Conservation (phyloP, 179 eudicot species). For the Spinacia oleracea region DNA sequence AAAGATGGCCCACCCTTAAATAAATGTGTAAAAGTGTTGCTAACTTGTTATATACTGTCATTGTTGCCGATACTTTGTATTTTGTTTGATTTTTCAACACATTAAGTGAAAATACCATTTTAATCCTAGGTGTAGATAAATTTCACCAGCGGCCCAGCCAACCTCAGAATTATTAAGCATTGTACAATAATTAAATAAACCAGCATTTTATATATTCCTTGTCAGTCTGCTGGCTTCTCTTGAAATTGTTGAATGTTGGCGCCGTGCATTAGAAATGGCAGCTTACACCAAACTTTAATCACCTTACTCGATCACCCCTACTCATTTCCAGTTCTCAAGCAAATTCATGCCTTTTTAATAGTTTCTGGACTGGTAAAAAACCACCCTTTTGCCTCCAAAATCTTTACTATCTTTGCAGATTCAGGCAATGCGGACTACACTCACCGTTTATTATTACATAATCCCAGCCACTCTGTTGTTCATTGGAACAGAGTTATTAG, state of each 20-base stretch:
- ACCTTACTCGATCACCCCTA: constrained; percentile 50
- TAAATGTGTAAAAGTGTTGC: no score
- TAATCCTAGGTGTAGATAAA: no score
- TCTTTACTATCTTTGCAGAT: constrained; percentile 47
- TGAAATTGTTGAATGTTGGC: constrained; percentile 32
- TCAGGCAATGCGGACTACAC: constrained; percentile 43
- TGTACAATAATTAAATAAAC: no score
- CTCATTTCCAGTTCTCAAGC: constrained; percentile 47
- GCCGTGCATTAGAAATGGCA: constrained; percentile 23
- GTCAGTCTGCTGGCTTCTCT: neutral
- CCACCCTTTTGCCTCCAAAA: constrained; percentile 39
- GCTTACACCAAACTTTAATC: constrained; percentile 34
- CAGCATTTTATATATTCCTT: no score
- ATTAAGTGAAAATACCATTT: no score
- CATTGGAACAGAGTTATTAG: constrained; percentile 59
- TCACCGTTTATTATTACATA: constrained; percentile 41
- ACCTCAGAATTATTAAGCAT: no score
- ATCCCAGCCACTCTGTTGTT: constrained; percentile 41
- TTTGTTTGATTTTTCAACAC: no score
- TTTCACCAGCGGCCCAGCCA: no score
- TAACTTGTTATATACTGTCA: no score
- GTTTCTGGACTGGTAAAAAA: constrained; percentile 39
- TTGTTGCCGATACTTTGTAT: no score
- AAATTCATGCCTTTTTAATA: constrained; percentile 51
- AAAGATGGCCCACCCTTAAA: no score